A percentile compares a stretch with the other conserved stretches of the same genome.
Evolutionary conservation across 768 basidiomycete genomes (phyloP).

Genomic region (Pleurotus djamor): DNA sequence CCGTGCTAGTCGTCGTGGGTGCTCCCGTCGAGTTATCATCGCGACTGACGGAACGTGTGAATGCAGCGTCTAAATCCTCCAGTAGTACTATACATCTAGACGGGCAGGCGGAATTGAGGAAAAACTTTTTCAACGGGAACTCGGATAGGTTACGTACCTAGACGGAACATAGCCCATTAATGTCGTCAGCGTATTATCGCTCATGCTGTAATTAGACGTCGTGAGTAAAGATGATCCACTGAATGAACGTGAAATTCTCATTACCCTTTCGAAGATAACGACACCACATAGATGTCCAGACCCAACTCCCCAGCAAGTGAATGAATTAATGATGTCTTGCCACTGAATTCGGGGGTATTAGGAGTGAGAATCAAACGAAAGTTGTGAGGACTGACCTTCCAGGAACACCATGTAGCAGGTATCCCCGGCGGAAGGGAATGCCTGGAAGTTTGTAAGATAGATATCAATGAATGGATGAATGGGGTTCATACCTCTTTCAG

Average conservation of each 20-base stretch:
- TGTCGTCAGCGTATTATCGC: slow-evolving; percentile 83
- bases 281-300: slow-evolving; percentile 90
- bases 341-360: slow-evolving; percentile 40
- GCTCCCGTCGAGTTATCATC: slow-evolving; percentile 76
- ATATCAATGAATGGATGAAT: slow-evolving; percentile 11
- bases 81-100: slow-evolving; percentile 86
- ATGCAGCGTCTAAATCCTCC: slow-evolving; percentile 92
- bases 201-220: slow-evolving; percentile 57
- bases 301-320: slow-evolving; percentile 82
- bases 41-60: slow-evolving; percentile 84
- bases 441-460: slow-evolving; percentile 38
- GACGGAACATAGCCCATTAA: slow-evolving; percentile 89
- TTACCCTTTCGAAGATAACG: slow-evolving; percentile 84
- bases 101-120: slow-evolving; percentile 1
- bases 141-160: slow-evolving; percentile 41
- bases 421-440: slow-evolving; percentile 86
- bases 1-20: slow-evolving; percentile 39
- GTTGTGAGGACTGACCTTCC: slow-evolving; percentile 54
- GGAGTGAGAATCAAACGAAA: background rate
- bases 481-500: slow-evolving; percentile 69
- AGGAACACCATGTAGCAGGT: slow-evolving; percentile 81
- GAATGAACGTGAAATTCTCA: slow-evolving; percentile 13
- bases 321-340: slow-evolving; percentile 85
- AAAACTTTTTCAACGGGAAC: background rate
- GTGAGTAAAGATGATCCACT: slow-evolving; percentile 9